Evolutionary conservation across 148 eudicot genomes (phyloP).

Genomic region (Amaranthus palmeri): DNA sequence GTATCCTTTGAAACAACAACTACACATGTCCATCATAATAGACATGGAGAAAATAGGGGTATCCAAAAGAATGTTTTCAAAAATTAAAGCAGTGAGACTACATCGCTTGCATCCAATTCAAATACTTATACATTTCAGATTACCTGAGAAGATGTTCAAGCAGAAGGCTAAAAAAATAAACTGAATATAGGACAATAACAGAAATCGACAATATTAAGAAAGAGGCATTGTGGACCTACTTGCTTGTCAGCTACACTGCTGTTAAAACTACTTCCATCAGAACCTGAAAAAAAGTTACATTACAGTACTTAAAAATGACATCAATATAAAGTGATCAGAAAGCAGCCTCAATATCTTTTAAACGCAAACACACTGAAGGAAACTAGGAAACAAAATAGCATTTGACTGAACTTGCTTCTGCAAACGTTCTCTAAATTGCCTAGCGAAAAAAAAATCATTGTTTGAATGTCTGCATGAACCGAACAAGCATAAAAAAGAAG

Average conservation of each 20-base stretch:
- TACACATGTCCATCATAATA: not conserved
- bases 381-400: not conserved
- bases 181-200: not conserved
- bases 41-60: not conserved
- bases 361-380: not conserved
- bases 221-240: conserved; percentile 36
- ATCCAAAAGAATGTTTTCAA: not conserved
- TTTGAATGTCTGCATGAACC: too few species aligned
- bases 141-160: not conserved
- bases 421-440: too few species aligned
- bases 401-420: not conserved
- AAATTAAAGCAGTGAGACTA: not conserved
- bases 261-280: conserved; percentile 79
- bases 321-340: not conserved
- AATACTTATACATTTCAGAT: not conserved
- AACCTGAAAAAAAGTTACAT: conserved; percentile 33
- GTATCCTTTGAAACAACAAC: not conserved
- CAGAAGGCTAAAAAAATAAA: not conserved
- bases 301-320: not conserved
- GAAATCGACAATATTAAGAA: not conserved
- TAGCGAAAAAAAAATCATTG: too few species aligned
- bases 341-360: not conserved
- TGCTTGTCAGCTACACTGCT: conserved; percentile 77
- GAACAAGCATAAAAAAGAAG: too few species aligned
- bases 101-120: not conserved